Base-by-base conservation (phyloP, 139 green algal species). In the Micractinium sp. region DNA sequence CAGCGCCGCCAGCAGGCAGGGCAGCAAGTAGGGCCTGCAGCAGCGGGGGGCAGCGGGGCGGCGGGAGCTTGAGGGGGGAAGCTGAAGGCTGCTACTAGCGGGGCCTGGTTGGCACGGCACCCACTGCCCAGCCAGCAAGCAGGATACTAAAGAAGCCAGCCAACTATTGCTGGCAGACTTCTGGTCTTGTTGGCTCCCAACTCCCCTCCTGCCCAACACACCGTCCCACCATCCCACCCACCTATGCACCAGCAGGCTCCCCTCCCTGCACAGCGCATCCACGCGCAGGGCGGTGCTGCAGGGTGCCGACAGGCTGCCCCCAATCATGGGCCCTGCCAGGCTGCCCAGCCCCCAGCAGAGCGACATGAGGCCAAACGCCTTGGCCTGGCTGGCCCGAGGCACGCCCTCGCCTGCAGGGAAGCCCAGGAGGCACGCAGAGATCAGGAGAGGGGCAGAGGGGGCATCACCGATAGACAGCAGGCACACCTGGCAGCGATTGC, bases 21-120 rank as follows among this genome's bases (percentile, higher is more conserved):
- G 91, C 41, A 96, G 88, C 13, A 97, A 86, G 86, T 93, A 97
- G 2, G 94, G 95, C 88, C 94, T 95, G 91, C 60, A 69, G 14
- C 39, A 1, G 63, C 56, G 5, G 29, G 13, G 38, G 77, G 35
- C 63, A 73, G 23, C 63, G 22, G 63, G 20, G 63, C 23, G 63
- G 9, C 47, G 47, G 47, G 5, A 16, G 47, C 7, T 56, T 56
- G 22, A 20, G 2, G 63, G 14, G 7, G 23, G 63, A 73, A 12
- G 14, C 63, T n/a, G 23, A 73, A 20, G 63, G 16, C 20, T 73
- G 7, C 63, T 29, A 73, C 12, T 9, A n/a, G 69, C 22, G 22
- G 69, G 69, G 18, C 25, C n/a, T n/a, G n/a, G n/a, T n/a, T n/a
- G n/a, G n/a, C n/a, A n/a, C n/a, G n/a, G n/a, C n/a, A n/a, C n/a